Percentiles rank a stretch among this genome's conserved stretches.
Evolutionary conservation across 306 rosid genomes (phyloP).

Genomic region (Lotus japonicus): DNA sequence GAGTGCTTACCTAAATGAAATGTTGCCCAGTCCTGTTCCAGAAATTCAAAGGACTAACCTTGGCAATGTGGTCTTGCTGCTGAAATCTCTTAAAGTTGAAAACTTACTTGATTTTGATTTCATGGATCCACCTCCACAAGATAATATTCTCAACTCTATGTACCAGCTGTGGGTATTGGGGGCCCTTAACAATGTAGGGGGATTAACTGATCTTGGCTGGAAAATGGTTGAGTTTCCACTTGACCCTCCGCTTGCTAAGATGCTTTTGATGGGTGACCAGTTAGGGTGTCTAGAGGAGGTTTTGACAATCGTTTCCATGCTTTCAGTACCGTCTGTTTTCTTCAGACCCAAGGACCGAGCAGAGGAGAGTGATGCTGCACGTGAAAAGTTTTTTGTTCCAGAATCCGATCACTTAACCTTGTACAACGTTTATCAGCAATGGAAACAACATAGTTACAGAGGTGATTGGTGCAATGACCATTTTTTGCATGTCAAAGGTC

Average conservation of each 20-base stretch:
- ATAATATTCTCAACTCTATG: conserved; percentile 96
- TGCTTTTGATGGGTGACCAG: conserved; percentile 87
- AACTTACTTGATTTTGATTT: conserved; percentile 92
- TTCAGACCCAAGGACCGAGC: conserved; percentile 92
- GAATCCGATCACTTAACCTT: conserved; percentile 92
- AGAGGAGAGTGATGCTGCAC: conserved; percentile 98
- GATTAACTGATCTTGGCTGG: conserved; percentile 90
- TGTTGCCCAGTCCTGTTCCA: conserved; percentile 91
- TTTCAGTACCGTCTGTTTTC: conserved; percentile 95
- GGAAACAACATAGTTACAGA: conserved; percentile 93
- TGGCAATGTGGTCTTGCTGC: conserved; percentile 87
- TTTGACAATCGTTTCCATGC: conserved; percentile 92
- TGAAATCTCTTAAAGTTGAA: conserved; percentile 92
- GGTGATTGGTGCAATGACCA: conserved; percentile 99
- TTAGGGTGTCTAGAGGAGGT: conserved; percentile 84
- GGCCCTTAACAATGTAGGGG: conserved; percentile 92
- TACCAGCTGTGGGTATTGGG: conserved; percentile 98
- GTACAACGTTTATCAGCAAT: conserved; percentile 88
- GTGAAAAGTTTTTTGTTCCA: conserved; percentile 84
- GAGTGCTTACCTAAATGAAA: conserved; percentile 80
- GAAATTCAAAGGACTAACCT: conserved; percentile 98
- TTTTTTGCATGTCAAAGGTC: conserved; percentile 85
- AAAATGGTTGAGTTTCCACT: conserved; percentile 98
- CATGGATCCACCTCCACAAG: conserved; percentile 99
- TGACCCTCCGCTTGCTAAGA: conserved; percentile 98